phyloP scores from a whole-genome alignment of 2,329 filamentous ascomycete species.

The Microcyclospora tardicrescens region DNA sequence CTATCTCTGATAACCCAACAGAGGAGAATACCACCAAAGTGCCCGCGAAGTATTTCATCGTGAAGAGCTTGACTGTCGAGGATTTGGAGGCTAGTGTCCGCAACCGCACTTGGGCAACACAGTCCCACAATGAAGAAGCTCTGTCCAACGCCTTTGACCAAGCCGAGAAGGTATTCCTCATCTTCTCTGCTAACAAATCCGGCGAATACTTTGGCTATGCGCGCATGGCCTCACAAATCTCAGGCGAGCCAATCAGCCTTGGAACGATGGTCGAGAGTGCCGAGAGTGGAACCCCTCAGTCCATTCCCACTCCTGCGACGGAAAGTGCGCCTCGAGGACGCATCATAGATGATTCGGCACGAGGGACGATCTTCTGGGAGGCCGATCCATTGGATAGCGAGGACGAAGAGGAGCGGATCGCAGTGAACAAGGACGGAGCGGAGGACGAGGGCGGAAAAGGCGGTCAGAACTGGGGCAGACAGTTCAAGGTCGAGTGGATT shows the following conservation, averaged over 20 bases:
- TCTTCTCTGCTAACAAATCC: conserved; percentile 95
- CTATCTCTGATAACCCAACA: not conserved
- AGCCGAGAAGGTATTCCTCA: conserved; percentile 72
- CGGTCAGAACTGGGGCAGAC: conserved; percentile 69
- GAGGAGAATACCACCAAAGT: conserved; percentile 21
- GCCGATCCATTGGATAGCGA: conserved; percentile 50
- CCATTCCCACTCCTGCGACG: conserved; percentile 67
- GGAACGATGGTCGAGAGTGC: conserved; percentile 7
- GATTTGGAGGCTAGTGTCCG: conserved; percentile 80
- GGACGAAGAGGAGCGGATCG: conserved; percentile 18
- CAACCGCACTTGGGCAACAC: conserved; percentile 86
- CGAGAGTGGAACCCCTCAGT: conserved; percentile 54
- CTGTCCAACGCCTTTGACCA: conserved; percentile 74
- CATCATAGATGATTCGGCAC: conserved; percentile 82
- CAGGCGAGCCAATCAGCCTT: conserved; percentile 44
- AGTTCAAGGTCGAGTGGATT: conserved; percentile 83
- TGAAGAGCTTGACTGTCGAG: conserved; percentile 85
- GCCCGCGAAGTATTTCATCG: conserved; percentile 73
- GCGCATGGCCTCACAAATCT: conserved; percentile 74
- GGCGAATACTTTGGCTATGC: conserved; percentile 96
- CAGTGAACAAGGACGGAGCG: conserved; percentile 17
- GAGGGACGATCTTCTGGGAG: conserved; percentile 98
- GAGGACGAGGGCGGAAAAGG: conserved; percentile 26
- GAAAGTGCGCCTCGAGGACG: conserved; percentile 66
- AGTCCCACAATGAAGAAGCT: conserved; percentile 78